Conservation (phyloP, 768 basidiomycete genomes). For the Amanita pallidorosea region DNA sequence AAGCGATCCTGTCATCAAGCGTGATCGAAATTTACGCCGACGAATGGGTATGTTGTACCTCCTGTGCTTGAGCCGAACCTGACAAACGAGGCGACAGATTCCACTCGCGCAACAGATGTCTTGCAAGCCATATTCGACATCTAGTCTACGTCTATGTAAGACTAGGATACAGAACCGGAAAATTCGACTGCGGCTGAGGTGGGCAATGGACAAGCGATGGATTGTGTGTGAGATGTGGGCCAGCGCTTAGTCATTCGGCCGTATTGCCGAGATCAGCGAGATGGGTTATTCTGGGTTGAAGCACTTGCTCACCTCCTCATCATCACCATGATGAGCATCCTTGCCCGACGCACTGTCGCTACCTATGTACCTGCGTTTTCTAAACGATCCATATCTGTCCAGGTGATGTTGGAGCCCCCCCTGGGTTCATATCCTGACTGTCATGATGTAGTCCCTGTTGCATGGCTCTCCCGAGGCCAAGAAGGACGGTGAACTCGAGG, state of each 20-base stretch:
- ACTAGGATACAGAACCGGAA: slow-evolving; percentile 7
- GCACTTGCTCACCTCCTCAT: not conserved
- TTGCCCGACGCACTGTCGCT: slow-evolving; percentile 12
- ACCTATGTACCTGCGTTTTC: slow-evolving; percentile 16
- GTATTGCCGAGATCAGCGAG: not conserved
- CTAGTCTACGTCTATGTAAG: not conserved
- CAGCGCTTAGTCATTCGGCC: slow-evolving; percentile 20
- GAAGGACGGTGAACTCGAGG: slow-evolving; percentile 64
- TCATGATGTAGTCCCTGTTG: slow-evolving; percentile 54
- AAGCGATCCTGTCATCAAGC: slow-evolving; percentile 11
- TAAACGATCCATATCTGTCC: slow-evolving; percentile 49
- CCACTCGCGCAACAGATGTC: not conserved
- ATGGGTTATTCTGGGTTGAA: not conserved
- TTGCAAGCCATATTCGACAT: not conserved
- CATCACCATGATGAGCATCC: slow-evolving; percentile 20
- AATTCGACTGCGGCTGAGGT: slow-evolving; percentile 18
- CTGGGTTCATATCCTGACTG: slow-evolving; percentile 12
- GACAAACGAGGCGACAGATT: not conserved
- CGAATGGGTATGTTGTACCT: not conserved
- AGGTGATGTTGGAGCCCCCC: slow-evolving; percentile 28
- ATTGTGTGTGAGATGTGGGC: slow-evolving; percentile 29
- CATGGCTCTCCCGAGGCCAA: slow-evolving; percentile 93
- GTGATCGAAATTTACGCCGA: slow-evolving; percentile 9
- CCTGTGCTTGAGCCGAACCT: not conserved
- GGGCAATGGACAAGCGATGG: slow-evolving; percentile 21